Conservation (phyloP, 306 rosid species). For the Hippophae rhamnoides region DNA sequence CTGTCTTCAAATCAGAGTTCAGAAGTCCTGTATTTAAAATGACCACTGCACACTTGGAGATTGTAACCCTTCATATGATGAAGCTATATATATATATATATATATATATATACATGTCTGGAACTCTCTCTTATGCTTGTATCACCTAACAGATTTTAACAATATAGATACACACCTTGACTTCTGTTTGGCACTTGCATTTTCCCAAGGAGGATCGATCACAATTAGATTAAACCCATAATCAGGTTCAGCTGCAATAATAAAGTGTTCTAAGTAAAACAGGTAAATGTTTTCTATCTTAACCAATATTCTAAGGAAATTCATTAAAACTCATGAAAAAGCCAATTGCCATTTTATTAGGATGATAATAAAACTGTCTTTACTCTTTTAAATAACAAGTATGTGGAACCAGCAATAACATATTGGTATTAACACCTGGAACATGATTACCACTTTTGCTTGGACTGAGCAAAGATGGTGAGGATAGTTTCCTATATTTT, state of each 20-base stretch:
- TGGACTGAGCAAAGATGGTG: no score
- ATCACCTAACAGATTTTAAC: neutral
- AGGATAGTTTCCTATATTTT: no score
- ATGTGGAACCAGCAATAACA: no score
- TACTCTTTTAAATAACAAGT: no score
- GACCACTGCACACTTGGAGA: neutral
- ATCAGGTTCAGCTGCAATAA: constrained; percentile 38
- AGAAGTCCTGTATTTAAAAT: neutral
- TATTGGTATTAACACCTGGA: no score
- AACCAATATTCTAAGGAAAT: neutral
- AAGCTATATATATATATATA: neutral
- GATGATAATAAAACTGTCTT: no score
- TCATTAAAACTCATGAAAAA: no score
- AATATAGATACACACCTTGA: constrained; percentile 31
- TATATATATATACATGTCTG: neutral
- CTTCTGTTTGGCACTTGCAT: constrained; percentile 85
- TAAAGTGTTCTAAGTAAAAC: neutral
- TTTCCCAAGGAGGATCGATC: constrained; percentile 96
- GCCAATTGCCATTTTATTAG: no score
- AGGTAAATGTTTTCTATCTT: neutral
- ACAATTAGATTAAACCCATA: constrained; percentile 71
- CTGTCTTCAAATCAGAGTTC: neutral
- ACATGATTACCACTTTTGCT: no score
- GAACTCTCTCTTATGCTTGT: neutral
- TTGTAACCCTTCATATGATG: neutral